phyloP scores from a whole-genome alignment of 768 basidiomycete genomes.

The Tylopilus sp. region DNA sequence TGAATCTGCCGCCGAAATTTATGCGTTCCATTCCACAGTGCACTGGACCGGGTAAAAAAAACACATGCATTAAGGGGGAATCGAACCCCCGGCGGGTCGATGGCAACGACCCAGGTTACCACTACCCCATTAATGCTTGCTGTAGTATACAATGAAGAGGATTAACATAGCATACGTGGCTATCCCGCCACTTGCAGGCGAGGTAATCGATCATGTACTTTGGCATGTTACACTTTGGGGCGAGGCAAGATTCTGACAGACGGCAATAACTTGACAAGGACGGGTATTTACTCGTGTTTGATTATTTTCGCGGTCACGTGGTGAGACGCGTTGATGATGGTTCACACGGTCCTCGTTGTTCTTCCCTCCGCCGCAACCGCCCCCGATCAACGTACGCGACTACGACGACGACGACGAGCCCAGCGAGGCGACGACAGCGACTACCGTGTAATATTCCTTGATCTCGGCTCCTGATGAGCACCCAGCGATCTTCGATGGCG shows the following conservation, averaged over 20 bases:
- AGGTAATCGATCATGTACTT: too few relatives aligned
- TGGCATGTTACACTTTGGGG: too few relatives aligned
- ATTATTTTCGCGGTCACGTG: slow-evolving; percentile 27
- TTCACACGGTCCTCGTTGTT: slow-evolving; percentile 29
- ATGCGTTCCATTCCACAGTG: too few relatives aligned
- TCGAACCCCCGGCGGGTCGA: slow-evolving; percentile 89
- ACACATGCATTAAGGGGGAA: slow-evolving; percentile 70
- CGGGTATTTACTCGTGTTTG: slow-evolving; percentile 16
- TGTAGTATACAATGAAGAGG: not conserved
- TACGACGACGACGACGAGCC: slow-evolving; percentile 17
- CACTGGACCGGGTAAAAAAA: not conserved
- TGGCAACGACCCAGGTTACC: slow-evolving; percentile 44
- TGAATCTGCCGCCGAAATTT: too few relatives aligned
- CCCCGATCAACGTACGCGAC: slow-evolving; percentile 9
- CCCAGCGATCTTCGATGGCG: slow-evolving; percentile 29
- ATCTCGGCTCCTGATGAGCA: slow-evolving; percentile 24
- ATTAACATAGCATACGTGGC: too few relatives aligned
- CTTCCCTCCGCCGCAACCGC: slow-evolving; percentile 11
- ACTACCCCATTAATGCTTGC: slow-evolving; percentile 42
- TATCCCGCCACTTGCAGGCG: too few relatives aligned
- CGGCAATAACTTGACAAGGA: too few relatives aligned
- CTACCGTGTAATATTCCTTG: not conserved
- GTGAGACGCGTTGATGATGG: slow-evolving; percentile 18
- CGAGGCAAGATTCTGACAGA: too few relatives aligned
- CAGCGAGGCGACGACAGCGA: slow-evolving; percentile 20